Percentiles rank a stretch among this genome's conserved stretches.
Conservation (phyloP, 768 basidiomycete species). For the Naganishia vaughanmartiniae region DNA sequence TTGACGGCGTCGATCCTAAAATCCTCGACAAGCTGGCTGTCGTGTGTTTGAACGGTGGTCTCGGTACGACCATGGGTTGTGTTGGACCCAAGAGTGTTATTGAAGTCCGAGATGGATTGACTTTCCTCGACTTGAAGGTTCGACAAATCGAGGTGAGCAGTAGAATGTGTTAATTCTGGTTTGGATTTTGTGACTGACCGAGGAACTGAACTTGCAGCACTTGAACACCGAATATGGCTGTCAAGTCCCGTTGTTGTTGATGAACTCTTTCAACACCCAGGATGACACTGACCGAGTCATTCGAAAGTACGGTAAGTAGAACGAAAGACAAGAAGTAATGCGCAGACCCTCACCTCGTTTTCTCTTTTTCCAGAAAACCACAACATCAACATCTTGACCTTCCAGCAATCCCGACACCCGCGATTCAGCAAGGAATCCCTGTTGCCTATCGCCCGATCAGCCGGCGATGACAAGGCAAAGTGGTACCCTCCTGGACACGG, state of each 20-base stretch:
- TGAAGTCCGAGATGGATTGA: conserved; percentile 96
- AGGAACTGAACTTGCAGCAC: neutral
- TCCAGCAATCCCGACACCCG: conserved; percentile 92
- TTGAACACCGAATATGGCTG: conserved; percentile 26
- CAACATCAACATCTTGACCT: conserved; percentile 81
- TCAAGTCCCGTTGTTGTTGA: conserved; percentile 90
- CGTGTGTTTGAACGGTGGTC: conserved; percentile 91
- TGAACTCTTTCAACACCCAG: conserved; percentile 99
- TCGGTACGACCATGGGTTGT: conserved; percentile 71
- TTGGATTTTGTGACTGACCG: neutral
- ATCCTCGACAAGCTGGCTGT: conserved; percentile 90
- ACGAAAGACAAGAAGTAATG: neutral
- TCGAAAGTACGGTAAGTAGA: conserved; percentile 68
- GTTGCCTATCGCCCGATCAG: conserved; percentile 74
- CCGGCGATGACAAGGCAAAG: conserved; percentile 77
- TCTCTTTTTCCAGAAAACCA: conserved; percentile 63
- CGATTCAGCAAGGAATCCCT: conserved; percentile 86
- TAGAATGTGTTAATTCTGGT: neutral
- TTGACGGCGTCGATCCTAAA: conserved; percentile 63
- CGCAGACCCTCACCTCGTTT: neutral
- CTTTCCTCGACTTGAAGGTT: conserved; percentile 87
- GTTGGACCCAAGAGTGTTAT: conserved; percentile 81
- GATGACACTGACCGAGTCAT: conserved; percentile 94
- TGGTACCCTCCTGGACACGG: conserved; percentile 99
- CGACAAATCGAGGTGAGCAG: conserved; percentile 75